These are phyloP conservation scores for Linnemannia zychae DNA, from an alignment of 192 early-diverging fungal genomes.

Conservation along the genomic window DNA sequence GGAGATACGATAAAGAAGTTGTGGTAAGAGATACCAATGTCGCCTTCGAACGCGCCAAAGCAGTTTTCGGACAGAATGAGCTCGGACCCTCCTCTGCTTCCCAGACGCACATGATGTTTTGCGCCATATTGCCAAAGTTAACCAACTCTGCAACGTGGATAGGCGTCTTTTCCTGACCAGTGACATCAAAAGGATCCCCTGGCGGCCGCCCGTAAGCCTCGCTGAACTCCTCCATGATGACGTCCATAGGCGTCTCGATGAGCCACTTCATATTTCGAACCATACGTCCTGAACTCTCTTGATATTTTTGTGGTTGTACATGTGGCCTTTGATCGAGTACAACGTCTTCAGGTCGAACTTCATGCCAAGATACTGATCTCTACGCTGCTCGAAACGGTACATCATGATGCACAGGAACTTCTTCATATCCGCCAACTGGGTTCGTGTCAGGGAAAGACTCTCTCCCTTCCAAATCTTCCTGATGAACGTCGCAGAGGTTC, in stretches of 20 bases:
- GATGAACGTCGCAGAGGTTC: constrained; percentile 23
- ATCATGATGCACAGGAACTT: constrained; percentile 47
- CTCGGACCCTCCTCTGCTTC: constrained; percentile 49
- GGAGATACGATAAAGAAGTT: constrained; percentile 54
- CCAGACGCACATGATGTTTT: constrained; percentile 42
- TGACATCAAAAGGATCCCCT: not conserved
- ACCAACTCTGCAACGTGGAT: constrained; percentile 22
- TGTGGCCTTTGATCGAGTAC: constrained; percentile 19
- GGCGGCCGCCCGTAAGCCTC: not conserved
- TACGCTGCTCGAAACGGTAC: constrained; percentile 34
- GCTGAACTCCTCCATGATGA: constrained; percentile 17
- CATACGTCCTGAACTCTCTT: constrained; percentile 30
- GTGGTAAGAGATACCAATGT: constrained; percentile 16
- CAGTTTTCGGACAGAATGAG: constrained; percentile 49
- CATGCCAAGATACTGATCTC: constrained; percentile 29
- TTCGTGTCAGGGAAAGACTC: constrained; percentile 18
- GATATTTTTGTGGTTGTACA: constrained; percentile 36
- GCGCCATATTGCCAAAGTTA: constrained; percentile 3
- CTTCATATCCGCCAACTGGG: constrained; percentile 29
- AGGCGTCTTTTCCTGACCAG: constrained; percentile 2
- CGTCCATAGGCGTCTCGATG: constrained; percentile 29
- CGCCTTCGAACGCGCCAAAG: constrained; percentile 53
- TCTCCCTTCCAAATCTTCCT: constrained; percentile 10
- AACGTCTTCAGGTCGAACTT: constrained; percentile 23
- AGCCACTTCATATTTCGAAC: constrained; percentile 53